Conservation (phyloP, 495 filamentous ascomycete genomes). For the Astrothelium subdiscretum region DNA sequence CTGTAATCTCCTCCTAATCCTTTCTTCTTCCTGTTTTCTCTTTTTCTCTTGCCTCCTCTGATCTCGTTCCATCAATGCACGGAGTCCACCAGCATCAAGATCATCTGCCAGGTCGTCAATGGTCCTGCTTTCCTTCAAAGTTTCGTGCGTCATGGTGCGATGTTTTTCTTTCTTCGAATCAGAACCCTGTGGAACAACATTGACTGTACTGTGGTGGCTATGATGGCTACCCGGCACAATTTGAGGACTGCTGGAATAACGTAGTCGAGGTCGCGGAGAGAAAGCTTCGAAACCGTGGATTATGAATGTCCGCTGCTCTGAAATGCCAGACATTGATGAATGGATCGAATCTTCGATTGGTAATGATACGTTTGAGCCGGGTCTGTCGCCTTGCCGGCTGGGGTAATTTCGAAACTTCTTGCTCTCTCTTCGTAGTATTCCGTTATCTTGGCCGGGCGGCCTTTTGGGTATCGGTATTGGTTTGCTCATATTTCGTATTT, state of each 20-base stretch:
- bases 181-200: conserved; percentile 13
- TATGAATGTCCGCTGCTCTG: conserved; percentile 60
- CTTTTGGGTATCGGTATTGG: conserved; percentile 54
- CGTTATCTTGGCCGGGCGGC: conserved; percentile 31
- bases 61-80: conserved; percentile 79
- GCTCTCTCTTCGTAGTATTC: conserved; percentile 51
- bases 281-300: conserved; percentile 63
- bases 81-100: conserved; percentile 62
- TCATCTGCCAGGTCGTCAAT: conserved; percentile 75
- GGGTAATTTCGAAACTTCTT: conserved; percentile 46
- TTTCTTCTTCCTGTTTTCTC: conserved; percentile 58
- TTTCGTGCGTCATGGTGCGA: conserved; percentile 46
- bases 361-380: conserved; percentile 61
- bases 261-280: conserved; percentile 67
- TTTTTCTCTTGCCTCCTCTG: conserved; percentile 64
- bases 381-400: conserved; percentile 48
- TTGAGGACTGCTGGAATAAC: conserved; percentile 55
- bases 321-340: conserved; percentile 58
- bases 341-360: conserved; percentile 59
- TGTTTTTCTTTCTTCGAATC: conserved; percentile 26
- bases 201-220: conserved; percentile 2
- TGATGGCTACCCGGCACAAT: conserved; percentile 22
- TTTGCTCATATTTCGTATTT: conserved; percentile 73
- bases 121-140: conserved; percentile 53
- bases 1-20: conserved; percentile 53